Percentiles rank a stretch among this genome's conserved stretches.
phyloP scores from a whole-genome alignment of 345 rosid species.

The Gossypium ekmanianum region DNA sequence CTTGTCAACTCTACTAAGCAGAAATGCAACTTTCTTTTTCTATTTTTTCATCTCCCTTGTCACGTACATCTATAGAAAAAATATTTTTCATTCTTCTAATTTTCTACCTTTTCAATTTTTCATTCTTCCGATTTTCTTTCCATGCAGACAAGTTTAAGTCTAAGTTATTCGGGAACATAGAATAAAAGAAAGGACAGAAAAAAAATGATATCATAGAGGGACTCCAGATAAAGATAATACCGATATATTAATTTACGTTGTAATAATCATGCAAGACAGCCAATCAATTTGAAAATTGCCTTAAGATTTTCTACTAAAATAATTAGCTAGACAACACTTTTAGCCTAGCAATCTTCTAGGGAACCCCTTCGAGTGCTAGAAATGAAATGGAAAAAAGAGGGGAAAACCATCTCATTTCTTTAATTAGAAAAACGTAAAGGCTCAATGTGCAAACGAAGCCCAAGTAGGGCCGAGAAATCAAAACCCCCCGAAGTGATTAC shows the following conservation, averaged over 20 bases:
- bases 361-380: slow-evolving; percentile 8
- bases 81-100: no score
- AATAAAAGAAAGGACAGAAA: slow-evolving; percentile 27
- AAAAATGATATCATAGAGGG: slow-evolving; percentile 29
- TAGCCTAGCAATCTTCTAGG: slow-evolving; percentile 22
- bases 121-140: no score
- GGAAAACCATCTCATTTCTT: slow-evolving; percentile 43
- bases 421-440: slow-evolving; percentile 20
- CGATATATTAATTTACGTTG: slow-evolving; percentile 28
- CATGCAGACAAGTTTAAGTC: background rate
- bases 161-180: slow-evolving; percentile 8
- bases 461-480: slow-evolving; percentile 11
- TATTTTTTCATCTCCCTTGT: no score
- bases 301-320: slow-evolving; percentile 22
- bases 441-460: slow-evolving; percentile 31
- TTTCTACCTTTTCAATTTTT: no score
- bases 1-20: no score
- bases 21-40: no score
- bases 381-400: background rate
- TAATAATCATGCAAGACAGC: slow-evolving; percentile 40
- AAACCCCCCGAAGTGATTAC: background rate
- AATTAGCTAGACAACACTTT: slow-evolving; percentile 10
- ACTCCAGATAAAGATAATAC: slow-evolving; percentile 35
- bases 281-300: slow-evolving; percentile 34
- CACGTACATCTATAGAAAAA: no score